Evolutionary conservation across 768 basidiomycete species (phyloP).

Genomic region (Dioszegia crocea): DNA sequence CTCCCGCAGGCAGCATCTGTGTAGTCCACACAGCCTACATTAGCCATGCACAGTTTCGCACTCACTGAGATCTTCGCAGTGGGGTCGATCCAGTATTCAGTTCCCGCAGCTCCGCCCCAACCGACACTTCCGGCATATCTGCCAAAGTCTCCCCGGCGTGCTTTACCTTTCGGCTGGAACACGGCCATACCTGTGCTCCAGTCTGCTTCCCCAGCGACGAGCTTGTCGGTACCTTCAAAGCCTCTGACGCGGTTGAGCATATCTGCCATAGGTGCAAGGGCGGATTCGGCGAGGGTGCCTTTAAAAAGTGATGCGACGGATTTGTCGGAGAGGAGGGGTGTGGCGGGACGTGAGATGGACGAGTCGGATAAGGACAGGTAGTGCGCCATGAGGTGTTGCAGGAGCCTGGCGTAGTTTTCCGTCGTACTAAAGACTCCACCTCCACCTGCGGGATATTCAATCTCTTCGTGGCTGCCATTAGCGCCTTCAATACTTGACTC

Average conservation of each 20-base stretch:
- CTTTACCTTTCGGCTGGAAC: slow-evolving; percentile 17
- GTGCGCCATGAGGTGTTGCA: slow-evolving; percentile 30
- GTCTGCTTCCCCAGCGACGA: slow-evolving; percentile 22
- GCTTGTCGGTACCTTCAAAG: slow-evolving; percentile 3
- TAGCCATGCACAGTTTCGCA: neutral
- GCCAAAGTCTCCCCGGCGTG: slow-evolving; percentile 23
- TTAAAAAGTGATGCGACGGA: slow-evolving; percentile 26
- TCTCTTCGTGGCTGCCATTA: slow-evolving; percentile 21
- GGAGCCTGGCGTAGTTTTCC: slow-evolving; percentile 27
- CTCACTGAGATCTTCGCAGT: slow-evolving; percentile 30
- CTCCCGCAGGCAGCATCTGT: slow-evolving; percentile 21
- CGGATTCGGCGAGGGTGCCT: slow-evolving; percentile 20
- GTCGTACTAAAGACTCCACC: slow-evolving; percentile 38
- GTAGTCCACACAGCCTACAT: slow-evolving; percentile 27
- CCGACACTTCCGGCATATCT: slow-evolving; percentile 25
- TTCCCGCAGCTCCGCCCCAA: slow-evolving; percentile 38
- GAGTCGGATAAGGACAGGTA: slow-evolving; percentile 14
- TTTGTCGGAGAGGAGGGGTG: slow-evolving; percentile 15
- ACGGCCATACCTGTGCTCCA: slow-evolving; percentile 37
- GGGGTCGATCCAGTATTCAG: slow-evolving; percentile 36
- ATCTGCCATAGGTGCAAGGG: slow-evolving; percentile 12
- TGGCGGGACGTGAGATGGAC: neutral
- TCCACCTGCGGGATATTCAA: slow-evolving; percentile 43
- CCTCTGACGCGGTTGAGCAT: slow-evolving; percentile 5
- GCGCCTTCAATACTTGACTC: neutral